Conservation (phyloP, 2,329 filamentous ascomycete species). For the Mycosphaerella arachidis region DNA sequence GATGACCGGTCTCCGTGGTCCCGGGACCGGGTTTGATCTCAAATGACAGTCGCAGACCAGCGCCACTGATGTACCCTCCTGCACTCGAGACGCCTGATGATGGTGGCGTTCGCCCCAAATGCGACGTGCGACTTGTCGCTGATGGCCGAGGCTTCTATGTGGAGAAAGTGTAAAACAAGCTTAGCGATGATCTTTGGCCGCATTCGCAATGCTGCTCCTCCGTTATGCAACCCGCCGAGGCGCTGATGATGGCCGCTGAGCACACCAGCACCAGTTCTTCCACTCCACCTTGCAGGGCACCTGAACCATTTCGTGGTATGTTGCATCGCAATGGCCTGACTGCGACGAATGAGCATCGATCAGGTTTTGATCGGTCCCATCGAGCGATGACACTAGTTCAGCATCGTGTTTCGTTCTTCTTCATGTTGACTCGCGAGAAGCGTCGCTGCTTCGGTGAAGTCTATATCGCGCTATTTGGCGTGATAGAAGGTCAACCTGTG, state of each 20-base stretch:
- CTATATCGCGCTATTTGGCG: conserved; percentile 3
- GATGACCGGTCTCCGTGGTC: background rate
- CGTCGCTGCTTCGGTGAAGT: background rate
- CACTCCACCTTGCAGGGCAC: background rate
- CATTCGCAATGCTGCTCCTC: background rate
- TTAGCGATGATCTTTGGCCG: background rate
- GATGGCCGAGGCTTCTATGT: background rate
- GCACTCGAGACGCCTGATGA: background rate
- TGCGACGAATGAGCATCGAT: background rate
- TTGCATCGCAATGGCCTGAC: background rate
- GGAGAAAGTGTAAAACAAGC: conserved; percentile 2
- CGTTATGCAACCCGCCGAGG: background rate
- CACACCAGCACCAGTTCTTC: background rate
- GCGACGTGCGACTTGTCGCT: background rate
- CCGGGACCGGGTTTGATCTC: background rate
- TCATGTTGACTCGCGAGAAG: background rate
- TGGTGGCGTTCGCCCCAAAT: background rate
- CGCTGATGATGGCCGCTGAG: background rate
- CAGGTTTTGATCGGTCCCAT: background rate
- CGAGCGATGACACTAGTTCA: background rate
- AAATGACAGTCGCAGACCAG: background rate
- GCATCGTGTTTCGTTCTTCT: background rate
- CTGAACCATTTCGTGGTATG: background rate
- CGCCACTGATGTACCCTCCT: background rate
- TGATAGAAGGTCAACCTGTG: background rate